These are phyloP conservation scores for Asparagopsis taxiformis DNA, from an alignment of 31 red algal species.

Conservation along the genomic window DNA sequence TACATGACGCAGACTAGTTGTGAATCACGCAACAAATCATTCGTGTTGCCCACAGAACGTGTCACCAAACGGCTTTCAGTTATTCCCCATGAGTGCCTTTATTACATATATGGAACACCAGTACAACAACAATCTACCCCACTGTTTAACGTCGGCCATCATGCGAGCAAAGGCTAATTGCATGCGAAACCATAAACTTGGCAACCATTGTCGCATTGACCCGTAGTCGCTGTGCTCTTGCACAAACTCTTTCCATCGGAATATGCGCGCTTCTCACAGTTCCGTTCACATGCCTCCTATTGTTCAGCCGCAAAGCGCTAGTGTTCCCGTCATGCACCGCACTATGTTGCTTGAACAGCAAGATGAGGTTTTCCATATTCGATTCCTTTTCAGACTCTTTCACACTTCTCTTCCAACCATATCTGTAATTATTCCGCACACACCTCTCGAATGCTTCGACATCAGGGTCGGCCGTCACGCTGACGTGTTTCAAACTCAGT, in stretches of 20 bases:
- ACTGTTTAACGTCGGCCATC: no score
- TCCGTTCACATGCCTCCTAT: background rate
- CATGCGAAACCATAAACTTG: constrained; percentile 16
- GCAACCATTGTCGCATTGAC: constrained; percentile 33
- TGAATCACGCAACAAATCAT: no score
- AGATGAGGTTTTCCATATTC: constrained; percentile 15
- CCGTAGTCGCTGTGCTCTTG: constrained; percentile 25
- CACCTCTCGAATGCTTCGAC: constrained; percentile 19
- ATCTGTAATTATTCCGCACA: constrained; percentile 26
- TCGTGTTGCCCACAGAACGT: no score
- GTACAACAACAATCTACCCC: no score
- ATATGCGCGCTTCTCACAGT: constrained; percentile 14
- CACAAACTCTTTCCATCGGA: constrained; percentile 44
- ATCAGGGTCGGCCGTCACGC: constrained; percentile 29
- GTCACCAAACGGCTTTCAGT: no score
- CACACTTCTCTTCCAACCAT: constrained; percentile 18
- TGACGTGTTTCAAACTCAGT: constrained; percentile 14
- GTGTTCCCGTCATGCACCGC: constrained; percentile 7
- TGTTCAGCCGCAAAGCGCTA: constrained; percentile 11
- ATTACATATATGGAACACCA: no score
- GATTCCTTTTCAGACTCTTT: constrained; percentile 27
- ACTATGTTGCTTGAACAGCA: constrained; percentile 19
- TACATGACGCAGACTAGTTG: no score
- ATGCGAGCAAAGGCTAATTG: constrained; percentile 21
- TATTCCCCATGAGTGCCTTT: no score